Evolutionary conservation across 164 flowering plant species (phyloP).

Genomic region (Magnolia changhungtana): DNA sequence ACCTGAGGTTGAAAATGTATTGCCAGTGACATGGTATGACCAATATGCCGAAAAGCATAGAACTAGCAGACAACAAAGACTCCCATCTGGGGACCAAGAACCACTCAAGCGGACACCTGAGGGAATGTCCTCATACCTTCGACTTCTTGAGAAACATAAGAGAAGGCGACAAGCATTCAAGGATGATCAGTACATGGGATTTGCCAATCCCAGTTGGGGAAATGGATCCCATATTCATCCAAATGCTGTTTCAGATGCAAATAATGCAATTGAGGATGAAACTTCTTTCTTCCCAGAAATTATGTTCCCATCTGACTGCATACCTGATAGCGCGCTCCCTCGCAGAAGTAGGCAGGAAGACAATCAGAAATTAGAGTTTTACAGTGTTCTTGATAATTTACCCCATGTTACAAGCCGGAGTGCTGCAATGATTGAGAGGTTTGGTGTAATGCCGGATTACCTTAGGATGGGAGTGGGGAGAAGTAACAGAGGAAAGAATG

Average conservation of each 20-base stretch:
- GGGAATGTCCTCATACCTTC: conserved; percentile 72
- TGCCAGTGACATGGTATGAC: conserved; percentile 87
- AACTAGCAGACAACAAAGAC: conserved; percentile 44
- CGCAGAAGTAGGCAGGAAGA: conserved; percentile 30
- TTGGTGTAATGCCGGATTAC: conserved; percentile 79
- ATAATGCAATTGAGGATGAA: conserved; percentile 45
- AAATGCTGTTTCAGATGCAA: conserved; percentile 35
- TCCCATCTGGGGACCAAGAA: conserved; percentile 49
- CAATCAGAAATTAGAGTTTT: conserved; percentile 46
- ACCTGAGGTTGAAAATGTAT: conserved; percentile 41
- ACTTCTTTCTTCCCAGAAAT: conserved; percentile 67
- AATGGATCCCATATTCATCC: conserved; percentile 38
- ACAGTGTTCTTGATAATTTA: conserved; percentile 81
- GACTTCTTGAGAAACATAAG: conserved; percentile 61
- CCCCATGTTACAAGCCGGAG: conserved; percentile 58
- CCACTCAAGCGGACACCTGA: conserved; percentile 71
- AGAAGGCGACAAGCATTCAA: conserved; percentile 55
- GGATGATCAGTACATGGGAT: conserved; percentile 45
- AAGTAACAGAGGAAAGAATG: conserved; percentile 54
- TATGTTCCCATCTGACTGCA: conserved; percentile 71
- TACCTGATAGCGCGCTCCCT: conserved; percentile 80
- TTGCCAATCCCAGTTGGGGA: conserved; percentile 33
- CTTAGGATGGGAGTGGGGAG: conserved; percentile 56
- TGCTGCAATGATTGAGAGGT: conserved; percentile 88
- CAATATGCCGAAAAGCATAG: conserved; percentile 68